Conservation (phyloP, 768 basidiomycete genomes). For the Hortiboletus campestris region DNA sequence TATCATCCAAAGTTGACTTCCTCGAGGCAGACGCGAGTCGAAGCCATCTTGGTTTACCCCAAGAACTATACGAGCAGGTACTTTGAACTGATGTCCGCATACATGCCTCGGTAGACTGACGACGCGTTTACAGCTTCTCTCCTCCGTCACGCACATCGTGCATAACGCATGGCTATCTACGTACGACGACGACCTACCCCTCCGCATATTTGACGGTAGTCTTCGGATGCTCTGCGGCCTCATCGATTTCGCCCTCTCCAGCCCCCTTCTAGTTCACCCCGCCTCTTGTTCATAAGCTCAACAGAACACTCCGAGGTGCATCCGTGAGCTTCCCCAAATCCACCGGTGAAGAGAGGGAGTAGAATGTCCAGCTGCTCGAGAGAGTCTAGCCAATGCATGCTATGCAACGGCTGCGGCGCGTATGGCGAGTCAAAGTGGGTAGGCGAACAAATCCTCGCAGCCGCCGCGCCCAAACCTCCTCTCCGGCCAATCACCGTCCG, state of each 20-base stretch:
- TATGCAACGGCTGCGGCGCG: conserved; percentile 9
- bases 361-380: neutral
- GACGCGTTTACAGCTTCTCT: conserved; percentile 10
- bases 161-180: conserved; percentile 30
- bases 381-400: conserved; percentile 1
- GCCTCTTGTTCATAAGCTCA: conserved; percentile 35
- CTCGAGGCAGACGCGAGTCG: conserved; percentile 31
- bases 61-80: conserved; percentile 29
- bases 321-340: neutral
- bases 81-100: neutral
- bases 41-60: conserved; percentile 26
- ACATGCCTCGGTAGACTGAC: neutral
- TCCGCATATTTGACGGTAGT: conserved; percentile 9
- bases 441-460: conserved; percentile 23
- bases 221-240: conserved; percentile 28
- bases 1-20: conserved; percentile 31
- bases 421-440: conserved; percentile 24
- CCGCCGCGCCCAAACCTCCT: conserved; percentile 15
- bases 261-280: conserved; percentile 25
- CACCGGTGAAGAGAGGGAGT: neutral
- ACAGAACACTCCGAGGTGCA: conserved; percentile 3
- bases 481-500: conserved; percentile 33
- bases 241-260: conserved; percentile 37
- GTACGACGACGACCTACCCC: conserved; percentile 1
- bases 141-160: conserved; percentile 37